Conservation (phyloP, 345 rosid species). For the Ailanthus altissimus region DNA sequence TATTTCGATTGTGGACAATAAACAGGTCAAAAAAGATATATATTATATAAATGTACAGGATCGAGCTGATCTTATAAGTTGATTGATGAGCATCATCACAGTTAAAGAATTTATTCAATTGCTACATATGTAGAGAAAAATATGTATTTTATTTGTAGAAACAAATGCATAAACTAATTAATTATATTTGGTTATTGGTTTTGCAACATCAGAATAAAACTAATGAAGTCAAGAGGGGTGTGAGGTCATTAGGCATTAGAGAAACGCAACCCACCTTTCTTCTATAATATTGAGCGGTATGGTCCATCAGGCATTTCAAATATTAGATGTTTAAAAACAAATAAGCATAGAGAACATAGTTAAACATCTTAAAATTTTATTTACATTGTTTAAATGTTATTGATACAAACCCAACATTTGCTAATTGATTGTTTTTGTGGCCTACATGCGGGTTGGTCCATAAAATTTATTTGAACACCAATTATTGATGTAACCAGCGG, state of each 20-base stretch:
- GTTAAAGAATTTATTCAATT: no score
- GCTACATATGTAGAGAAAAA: no score
- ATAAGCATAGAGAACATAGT: neutral
- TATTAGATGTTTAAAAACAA: constrained; percentile 1
- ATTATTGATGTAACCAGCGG: constrained; percentile 7
- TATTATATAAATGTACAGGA: neutral
- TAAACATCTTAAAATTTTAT: neutral
- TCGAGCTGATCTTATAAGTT: neutral
- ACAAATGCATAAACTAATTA: neutral
- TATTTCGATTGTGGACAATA: neutral
- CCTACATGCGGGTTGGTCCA: neutral
- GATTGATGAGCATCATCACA: neutral
- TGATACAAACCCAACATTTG: constrained; percentile 14
- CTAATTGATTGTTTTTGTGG: constrained; percentile 19
- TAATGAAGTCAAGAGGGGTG: constrained; percentile 3
- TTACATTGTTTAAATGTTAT: neutral
- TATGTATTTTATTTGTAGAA: neutral
- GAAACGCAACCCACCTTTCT: neutral
- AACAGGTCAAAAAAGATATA: neutral
- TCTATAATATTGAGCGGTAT: neutral
- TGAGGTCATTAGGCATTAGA: neutral
- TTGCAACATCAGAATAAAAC: neutral
- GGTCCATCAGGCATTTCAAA: constrained; percentile 6
- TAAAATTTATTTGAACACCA: constrained; percentile 23
- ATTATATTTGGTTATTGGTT: neutral